Base-by-base conservation (phyloP, 805 yeast genomes). In the Pichia californica region DNA sequence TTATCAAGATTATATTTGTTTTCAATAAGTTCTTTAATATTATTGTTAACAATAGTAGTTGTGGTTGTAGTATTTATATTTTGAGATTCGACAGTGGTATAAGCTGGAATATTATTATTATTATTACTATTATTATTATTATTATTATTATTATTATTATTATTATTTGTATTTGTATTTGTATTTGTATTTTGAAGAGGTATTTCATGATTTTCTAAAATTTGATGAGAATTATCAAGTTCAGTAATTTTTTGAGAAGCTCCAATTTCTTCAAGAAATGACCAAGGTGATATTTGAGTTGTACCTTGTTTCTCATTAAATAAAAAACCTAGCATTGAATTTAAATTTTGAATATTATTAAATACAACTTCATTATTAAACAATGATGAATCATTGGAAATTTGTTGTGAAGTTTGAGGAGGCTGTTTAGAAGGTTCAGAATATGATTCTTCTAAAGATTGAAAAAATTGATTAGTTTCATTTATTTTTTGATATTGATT, bases 211-310 rank as follows among this genome's bases (percentile, higher is more conserved):
- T n/a, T n/a, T n/a, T n/a, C n/a, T n/a, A n/a, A n/a, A n/a, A n/a
- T n/a, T n/a, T n/a, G n/a, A n/a, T n/a, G n/a, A n/a, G n/a, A n/a
- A n/a, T n/a, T n/a, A n/a, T n/a, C n/a, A n/a, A n/a, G n/a, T n/a
- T 7, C 23, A 18, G 15, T 4, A 11, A 5, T 32, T 11, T 19
- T 13, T 6, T 7, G 5, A 14, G 33, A 26, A 8, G 46, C 21
- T 4, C 41, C 50, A 7, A 55, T 28, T 21, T 54, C 58, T 33
- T 54, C 51, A 9, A 55, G 40, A 26, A 57, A 43, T 5, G 46
- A 39, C 47, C 53, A 46, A 7, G 58, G 49, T 21, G 48, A 43
- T n/a, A 36, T 38, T 36, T 50, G 53, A 19, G 26, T 15, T 15
- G 45, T 15, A 19, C 39, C 32, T 21, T 52, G 36, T 27, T 33